phyloP scores from a whole-genome alignment of 2,329 filamentous ascomycete genomes.

The Emmonsiellopsis sp. region DNA sequence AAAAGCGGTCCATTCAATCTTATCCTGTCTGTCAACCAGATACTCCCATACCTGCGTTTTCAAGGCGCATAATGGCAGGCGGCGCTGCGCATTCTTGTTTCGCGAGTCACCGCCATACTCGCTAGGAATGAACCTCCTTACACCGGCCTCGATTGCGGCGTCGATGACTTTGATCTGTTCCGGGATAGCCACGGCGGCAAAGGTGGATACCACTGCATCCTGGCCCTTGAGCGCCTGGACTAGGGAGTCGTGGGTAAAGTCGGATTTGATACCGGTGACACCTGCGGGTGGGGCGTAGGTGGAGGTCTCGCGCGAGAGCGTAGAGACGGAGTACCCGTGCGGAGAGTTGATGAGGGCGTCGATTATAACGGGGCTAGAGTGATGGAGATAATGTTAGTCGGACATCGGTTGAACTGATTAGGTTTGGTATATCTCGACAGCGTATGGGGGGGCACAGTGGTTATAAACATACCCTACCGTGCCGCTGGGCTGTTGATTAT shows the following conservation, averaged over 20 bases:
- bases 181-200: constrained; percentile 4
- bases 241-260: constrained; percentile 15
- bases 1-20: constrained; percentile 11
- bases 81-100: constrained; percentile 1
- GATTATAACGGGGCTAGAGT: constrained; percentile 3
- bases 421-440: too few species aligned
- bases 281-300: constrained; percentile 7
- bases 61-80: constrained; percentile 6
- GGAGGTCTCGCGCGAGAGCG: constrained; percentile 10
- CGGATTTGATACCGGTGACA: constrained; percentile 9
- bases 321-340: constrained; percentile 11
- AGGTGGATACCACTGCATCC: constrained; percentile 14
- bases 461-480: too few species aligned
- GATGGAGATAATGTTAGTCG: too few species aligned
- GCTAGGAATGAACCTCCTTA: constrained; percentile 6
- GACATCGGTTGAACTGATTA: too few species aligned
- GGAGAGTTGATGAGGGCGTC: constrained; percentile 7
- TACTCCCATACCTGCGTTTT: constrained; percentile 11
- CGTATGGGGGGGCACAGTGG: too few species aligned
- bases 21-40: constrained; percentile 10
- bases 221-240: constrained; percentile 11
- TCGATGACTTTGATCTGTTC: constrained; percentile 6
- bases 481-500: too few species aligned
- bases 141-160: constrained; percentile 5
- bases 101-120: constrained; percentile 5